phyloP scores from a whole-genome alignment of 805 yeast genomes.

The Blastobotrys terrestris region DNA sequence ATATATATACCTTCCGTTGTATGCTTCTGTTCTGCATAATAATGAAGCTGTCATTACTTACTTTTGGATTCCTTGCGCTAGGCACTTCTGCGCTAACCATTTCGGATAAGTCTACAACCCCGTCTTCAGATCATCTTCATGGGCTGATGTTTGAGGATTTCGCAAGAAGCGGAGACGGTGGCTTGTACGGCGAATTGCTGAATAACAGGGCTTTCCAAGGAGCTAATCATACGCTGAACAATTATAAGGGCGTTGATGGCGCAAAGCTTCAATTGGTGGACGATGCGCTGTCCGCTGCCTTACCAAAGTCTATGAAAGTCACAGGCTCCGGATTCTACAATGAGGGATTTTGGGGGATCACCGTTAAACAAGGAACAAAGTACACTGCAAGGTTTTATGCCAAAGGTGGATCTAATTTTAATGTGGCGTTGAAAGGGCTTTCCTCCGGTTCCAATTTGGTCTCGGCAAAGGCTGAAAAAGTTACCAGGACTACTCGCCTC shows the following conservation, averaged over 20 bases:
- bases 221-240: neutral
- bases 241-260: neutral
- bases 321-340: neutral
- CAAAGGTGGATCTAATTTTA: neutral
- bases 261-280: neutral
- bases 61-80: neutral
- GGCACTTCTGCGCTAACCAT: neutral
- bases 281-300: neutral
- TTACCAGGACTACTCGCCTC: neutral
- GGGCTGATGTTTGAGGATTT: constrained; percentile 1
- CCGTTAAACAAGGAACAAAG: neutral
- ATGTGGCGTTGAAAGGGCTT: neutral
- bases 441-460: neutral
- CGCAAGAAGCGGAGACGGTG: neutral
- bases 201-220: constrained; percentile 1
- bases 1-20: too few relatives aligned
- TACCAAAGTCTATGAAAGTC: neutral
- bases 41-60: neutral
- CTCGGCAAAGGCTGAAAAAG: neutral
- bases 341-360: neutral
- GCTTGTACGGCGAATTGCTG: neutral
- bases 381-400: neutral
- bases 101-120: neutral
- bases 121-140: neutral
- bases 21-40: too few relatives aligned